A percentile compares a stretch with the other conserved stretches of the same genome.
Conservation (phyloP, 2,329 filamentous ascomycete genomes). For the Colletotrichum australisinense region DNA sequence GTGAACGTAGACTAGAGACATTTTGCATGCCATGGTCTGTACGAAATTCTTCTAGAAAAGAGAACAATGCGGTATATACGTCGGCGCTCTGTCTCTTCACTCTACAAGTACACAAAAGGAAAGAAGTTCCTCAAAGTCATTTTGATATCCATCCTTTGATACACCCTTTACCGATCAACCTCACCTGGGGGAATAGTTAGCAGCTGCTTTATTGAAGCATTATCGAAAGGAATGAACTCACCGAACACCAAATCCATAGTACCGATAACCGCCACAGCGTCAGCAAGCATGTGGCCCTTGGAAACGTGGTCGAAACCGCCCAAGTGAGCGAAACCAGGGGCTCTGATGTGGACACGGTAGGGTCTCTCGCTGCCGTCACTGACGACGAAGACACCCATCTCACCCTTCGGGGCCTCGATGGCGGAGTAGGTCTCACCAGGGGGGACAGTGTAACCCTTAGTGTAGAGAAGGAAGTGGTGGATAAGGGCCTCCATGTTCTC, state of each 20-base stretch:
- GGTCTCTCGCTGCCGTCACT: slow-evolving; percentile 96
- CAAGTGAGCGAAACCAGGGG: slow-evolving; percentile 95
- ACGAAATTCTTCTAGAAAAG: slow-evolving; percentile 32
- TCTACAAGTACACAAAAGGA: slow-evolving; percentile 42
- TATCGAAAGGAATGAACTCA: slow-evolving; percentile 52
- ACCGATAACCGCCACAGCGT: slow-evolving; percentile 95
- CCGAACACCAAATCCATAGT: slow-evolving; percentile 93
- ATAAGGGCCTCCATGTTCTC: slow-evolving; percentile 99
- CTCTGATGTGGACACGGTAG: slow-evolving; percentile 97
- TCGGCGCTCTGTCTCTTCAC: slow-evolving; percentile 37
- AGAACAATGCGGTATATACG: slow-evolving; percentile 40
- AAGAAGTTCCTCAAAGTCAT: slow-evolving; percentile 31
- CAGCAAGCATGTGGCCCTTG: slow-evolving; percentile 92
- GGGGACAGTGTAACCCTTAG: slow-evolving; percentile 97
- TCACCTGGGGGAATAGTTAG: slow-evolving; percentile 62
- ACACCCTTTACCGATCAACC: slow-evolving; percentile 66
- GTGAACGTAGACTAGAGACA: not conserved
- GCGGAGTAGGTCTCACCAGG: slow-evolving; percentile 98
- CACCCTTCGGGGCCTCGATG: slow-evolving; percentile 99
- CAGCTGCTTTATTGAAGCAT: not conserved
- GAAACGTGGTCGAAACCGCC: slow-evolving; percentile 93
- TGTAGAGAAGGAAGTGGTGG: slow-evolving; percentile 98
- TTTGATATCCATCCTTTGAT: slow-evolving; percentile 22
- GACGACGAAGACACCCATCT: slow-evolving; percentile 98
- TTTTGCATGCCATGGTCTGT: not conserved